Percentiles rank a stretch among this genome's conserved stretches.
These are phyloP conservation scores for Suillus americanus DNA, from an alignment of 768 basidiomycete species.

Conservation along the genomic window DNA sequence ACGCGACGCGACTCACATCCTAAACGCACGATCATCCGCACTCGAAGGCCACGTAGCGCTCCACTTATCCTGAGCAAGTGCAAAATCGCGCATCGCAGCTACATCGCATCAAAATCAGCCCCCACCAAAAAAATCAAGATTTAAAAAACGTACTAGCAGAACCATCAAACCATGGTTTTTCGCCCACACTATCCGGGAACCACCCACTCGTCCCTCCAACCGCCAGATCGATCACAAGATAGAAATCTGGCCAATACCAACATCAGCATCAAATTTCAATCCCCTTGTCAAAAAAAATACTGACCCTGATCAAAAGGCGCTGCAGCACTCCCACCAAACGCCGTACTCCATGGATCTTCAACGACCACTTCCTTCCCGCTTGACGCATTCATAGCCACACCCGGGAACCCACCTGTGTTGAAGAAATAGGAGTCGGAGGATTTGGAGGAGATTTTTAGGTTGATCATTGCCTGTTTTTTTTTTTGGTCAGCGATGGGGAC, in stretches of 20 bases:
- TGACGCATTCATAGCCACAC: constrained; percentile 43
- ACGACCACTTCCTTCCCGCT: constrained; percentile 39
- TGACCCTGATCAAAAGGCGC: constrained; percentile 51
- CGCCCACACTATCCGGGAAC: constrained; percentile 50
- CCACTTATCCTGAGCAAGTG: constrained; percentile 62
- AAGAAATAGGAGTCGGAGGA: constrained; percentile 49
- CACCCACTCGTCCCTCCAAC: constrained; percentile 76
- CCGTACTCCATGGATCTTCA: constrained; percentile 49
- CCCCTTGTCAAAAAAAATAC: constrained; percentile 13
- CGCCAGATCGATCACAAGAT: constrained; percentile 77
- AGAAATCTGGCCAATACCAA: constrained; percentile 54
- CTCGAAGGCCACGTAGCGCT: constrained; percentile 70
- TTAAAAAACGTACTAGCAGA: constrained; percentile 45
- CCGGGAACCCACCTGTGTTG: constrained; percentile 50
- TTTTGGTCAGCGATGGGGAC: neutral
- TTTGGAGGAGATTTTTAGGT: constrained; percentile 41
- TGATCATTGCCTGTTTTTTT: constrained; percentile 43
- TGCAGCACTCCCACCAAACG: constrained; percentile 39
- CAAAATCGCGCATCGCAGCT: constrained; percentile 74
- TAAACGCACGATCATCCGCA: constrained; percentile 62
- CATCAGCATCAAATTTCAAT: neutral
- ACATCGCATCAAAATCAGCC: constrained; percentile 8
- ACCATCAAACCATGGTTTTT: constrained; percentile 60
- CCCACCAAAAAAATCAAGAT: constrained; percentile 14
- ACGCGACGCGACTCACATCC: constrained; percentile 45